These are phyloP conservation scores for Penicillium concentricum DNA, from an alignment of 2,329 filamentous ascomycete genomes.

Conservation along the genomic window DNA sequence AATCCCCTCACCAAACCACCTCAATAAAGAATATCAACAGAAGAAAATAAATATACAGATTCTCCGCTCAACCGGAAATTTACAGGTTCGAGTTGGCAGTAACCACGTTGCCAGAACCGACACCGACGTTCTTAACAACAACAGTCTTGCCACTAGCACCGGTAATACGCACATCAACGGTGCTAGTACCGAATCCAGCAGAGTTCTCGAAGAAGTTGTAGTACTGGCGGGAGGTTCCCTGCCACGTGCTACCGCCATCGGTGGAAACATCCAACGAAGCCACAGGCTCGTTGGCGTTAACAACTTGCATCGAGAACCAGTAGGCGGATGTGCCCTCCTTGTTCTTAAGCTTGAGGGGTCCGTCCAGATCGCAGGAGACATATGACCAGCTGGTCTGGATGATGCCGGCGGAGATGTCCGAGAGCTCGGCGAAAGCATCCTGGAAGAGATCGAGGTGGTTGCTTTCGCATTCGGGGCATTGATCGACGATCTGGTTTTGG, in stretches of 20 bases:
- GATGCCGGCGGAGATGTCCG: constrained; percentile 45
- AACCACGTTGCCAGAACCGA: constrained; percentile 16
- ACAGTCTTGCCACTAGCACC: constrained; percentile 53
- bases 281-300: constrained; percentile 61
- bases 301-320: constrained; percentile 64
- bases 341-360: constrained; percentile 52
- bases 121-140: constrained; percentile 51
- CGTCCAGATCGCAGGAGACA: constrained; percentile 53
- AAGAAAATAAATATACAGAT: background rate
- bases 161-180: constrained; percentile 58
- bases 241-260: constrained; percentile 60
- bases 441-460: constrained; percentile 59
- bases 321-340: constrained; percentile 49
- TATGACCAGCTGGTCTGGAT: constrained; percentile 53
- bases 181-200: constrained; percentile 55
- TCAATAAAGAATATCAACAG: background rate
- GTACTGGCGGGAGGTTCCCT: constrained; percentile 52
- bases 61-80: background rate
- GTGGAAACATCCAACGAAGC: constrained; percentile 60
- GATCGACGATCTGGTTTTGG: constrained; percentile 50
- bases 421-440: constrained; percentile 51
- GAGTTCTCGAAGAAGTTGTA: constrained; percentile 65
- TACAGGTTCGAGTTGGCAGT: constrained; percentile 29
- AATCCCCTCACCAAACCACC: background rate
- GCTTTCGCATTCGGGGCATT: constrained; percentile 55